Percentiles rank a stretch among this genome's conserved stretches.
phyloP scores from a whole-genome alignment of 805 yeast species.

The Barnettozyma vustinii region DNA sequence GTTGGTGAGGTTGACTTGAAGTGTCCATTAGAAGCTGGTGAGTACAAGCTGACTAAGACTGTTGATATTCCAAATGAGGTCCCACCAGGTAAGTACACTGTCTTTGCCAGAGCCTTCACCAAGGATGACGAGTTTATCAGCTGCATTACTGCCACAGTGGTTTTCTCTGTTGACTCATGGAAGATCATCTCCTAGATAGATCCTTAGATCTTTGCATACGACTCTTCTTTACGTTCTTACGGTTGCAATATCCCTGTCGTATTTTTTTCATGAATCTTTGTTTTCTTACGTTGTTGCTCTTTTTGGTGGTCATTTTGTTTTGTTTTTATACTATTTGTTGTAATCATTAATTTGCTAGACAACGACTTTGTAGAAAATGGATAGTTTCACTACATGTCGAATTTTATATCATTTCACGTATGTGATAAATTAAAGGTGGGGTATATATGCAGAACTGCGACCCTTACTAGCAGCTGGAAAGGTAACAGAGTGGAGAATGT shows the following conservation, averaged over 20 bases:
- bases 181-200: conserved; percentile 12
- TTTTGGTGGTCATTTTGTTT: neutral
- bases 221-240: neutral
- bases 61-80: conserved; percentile 88
- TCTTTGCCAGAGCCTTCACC: conserved; percentile 86
- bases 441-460: neutral
- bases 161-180: conserved; percentile 32
- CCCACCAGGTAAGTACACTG: conserved; percentile 91
- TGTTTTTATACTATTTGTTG: too few species aligned
- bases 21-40: conserved; percentile 78
- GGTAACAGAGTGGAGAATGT: neutral
- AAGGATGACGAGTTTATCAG: conserved; percentile 75
- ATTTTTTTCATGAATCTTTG: neutral
- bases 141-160: conserved; percentile 73
- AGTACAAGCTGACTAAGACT: conserved; percentile 55
- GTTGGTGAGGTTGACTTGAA: conserved; percentile 74
- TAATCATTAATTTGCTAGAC: neutral
- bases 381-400: too few species aligned
- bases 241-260: neutral
- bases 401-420: too few species aligned
- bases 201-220: neutral
- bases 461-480: neutral
- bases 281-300: neutral
- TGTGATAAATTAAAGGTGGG: too few species aligned
- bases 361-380: neutral